phyloP scores from a whole-genome alignment of 805 yeast genomes.

The Barnettozyma salicaria region DNA sequence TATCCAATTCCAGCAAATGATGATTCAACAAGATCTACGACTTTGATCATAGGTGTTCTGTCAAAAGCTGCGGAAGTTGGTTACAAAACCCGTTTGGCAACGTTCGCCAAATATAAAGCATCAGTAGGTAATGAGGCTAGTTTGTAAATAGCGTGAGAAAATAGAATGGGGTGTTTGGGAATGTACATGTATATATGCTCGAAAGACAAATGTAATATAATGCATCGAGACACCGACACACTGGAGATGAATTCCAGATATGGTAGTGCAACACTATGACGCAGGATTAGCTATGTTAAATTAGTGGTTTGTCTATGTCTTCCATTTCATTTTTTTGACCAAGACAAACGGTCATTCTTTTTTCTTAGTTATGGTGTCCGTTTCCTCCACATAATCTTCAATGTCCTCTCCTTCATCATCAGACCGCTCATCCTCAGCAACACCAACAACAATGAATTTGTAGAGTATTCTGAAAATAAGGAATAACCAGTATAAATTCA shows the following conservation, averaged over 20 bases:
- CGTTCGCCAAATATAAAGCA: slow-evolving; percentile 9
- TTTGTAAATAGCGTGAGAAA: no score
- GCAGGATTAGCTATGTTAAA: no score
- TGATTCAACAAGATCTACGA: slow-evolving; percentile 77
- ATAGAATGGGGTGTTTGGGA: slow-evolving; percentile 1
- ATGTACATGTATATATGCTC: slow-evolving; percentile 2
- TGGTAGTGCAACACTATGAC: no score
- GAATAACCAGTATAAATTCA: slow-evolving; percentile 83
- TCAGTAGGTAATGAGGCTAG: not conserved
- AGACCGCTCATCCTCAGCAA: slow-evolving; percentile 75
- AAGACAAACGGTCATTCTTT: not conserved
- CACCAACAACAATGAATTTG: slow-evolving; percentile 56
- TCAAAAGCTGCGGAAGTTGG: slow-evolving; percentile 85
- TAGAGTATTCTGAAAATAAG: slow-evolving; percentile 72
- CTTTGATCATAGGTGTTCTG: slow-evolving; percentile 74
- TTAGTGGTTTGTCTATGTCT: not conserved
- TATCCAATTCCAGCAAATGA: slow-evolving; percentile 97
- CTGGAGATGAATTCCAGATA: no score
- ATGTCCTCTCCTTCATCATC: slow-evolving; percentile 66
- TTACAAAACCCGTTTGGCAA: slow-evolving; percentile 30
- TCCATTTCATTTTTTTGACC: not conserved
- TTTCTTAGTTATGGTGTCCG: not conserved
- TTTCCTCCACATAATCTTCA: no score
- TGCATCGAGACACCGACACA: no score
- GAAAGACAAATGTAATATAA: no score